A percentile compares a stretch with the other conserved stretches of the same genome.
Evolutionary conservation across 1,284 basidiomycete species (phyloP).

Genomic region (Apiotrichum montevideense): DNA sequence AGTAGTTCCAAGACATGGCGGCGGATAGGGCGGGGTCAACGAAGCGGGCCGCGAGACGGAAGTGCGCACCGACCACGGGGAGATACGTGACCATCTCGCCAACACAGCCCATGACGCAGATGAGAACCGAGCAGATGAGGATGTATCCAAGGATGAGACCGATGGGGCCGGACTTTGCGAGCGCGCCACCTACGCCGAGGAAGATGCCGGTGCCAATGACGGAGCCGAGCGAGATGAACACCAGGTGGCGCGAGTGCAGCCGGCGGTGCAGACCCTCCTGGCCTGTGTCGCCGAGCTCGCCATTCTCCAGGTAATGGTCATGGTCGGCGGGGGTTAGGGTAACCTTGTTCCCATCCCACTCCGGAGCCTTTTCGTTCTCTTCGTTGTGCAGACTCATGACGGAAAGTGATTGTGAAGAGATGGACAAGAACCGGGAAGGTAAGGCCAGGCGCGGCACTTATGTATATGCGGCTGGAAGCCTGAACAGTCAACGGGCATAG

Average conservation of each 20-base stretch:
- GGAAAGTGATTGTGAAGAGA: too few relatives aligned
- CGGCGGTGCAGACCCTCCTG: constrained; percentile 17
- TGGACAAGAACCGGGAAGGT: too few relatives aligned
- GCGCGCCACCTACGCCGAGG: constrained; percentile 1
- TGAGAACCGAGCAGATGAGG: constrained; percentile 43
- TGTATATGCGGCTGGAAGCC: too few relatives aligned
- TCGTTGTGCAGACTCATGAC: too few relatives aligned
- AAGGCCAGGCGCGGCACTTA: too few relatives aligned
- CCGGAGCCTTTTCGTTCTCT: too few relatives aligned
- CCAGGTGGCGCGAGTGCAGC: constrained; percentile 23
- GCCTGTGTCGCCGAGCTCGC: too few relatives aligned
- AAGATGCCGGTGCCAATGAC: constrained; percentile 17
- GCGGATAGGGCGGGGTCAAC: constrained; percentile 67
- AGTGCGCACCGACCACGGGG: constrained; percentile 60
- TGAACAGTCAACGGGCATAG: too few relatives aligned
- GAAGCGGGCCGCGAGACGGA: constrained; percentile 61
- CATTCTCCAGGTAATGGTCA: too few relatives aligned
- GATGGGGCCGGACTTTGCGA: constrained; percentile 45
- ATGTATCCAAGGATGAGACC: constrained; percentile 16
- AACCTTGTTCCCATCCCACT: too few relatives aligned
- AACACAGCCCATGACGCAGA: constrained; percentile 47
- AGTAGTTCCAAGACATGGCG: constrained; percentile 71
- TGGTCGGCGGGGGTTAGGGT: too few relatives aligned
- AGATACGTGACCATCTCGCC: constrained; percentile 49
- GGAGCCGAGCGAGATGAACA: constrained; percentile 26